A percentile compares a stretch with the other conserved stretches of the same genome.
Evolutionary conservation across 1,284 basidiomycete species (phyloP).

Genomic region (Cystobasidiaceae sp.): DNA sequence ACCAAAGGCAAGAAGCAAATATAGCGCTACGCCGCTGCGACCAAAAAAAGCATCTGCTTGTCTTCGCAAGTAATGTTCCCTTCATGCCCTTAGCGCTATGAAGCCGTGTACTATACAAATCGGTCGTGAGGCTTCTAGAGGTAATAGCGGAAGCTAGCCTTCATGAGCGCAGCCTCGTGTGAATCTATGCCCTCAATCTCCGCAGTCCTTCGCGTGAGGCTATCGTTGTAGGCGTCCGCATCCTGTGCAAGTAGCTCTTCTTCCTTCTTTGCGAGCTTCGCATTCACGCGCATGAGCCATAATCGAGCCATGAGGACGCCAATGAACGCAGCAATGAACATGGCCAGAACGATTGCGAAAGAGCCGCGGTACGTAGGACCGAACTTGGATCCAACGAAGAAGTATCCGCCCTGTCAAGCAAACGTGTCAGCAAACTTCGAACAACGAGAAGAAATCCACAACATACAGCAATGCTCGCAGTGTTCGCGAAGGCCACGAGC

Average conservation of each 20-base stretch:
- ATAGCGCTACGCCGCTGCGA: too few relatives aligned
- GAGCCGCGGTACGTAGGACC: slow-evolving; percentile 5
- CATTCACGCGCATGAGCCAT: not conserved
- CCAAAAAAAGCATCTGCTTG: too few relatives aligned
- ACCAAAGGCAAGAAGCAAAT: too few relatives aligned
- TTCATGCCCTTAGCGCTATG: too few relatives aligned
- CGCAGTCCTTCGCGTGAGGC: not conserved
- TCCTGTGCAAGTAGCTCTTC: not conserved
- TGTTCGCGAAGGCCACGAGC: slow-evolving; percentile 15
- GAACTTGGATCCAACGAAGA: not conserved
- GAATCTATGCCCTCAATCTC: not conserved
- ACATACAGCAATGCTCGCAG: slow-evolving; percentile 8
- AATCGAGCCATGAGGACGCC: not conserved
- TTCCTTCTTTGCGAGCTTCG: not conserved
- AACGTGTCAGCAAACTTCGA: not conserved
- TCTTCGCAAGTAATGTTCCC: too few relatives aligned
- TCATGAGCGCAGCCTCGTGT: not conserved
- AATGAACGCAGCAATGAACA: not conserved
- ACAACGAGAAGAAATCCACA: not conserved
- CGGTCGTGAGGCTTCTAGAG: too few relatives aligned
- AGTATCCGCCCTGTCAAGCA: not conserved
- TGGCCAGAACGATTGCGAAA: slow-evolving; percentile 7
- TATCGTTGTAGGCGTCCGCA: not conserved
- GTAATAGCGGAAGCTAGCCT: not conserved
- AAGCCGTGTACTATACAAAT: too few relatives aligned